These are phyloP conservation scores for Phaeosphaeriaceae sp. DNA, from an alignment of 2,329 filamentous ascomycete species.

Conservation along the genomic window DNA sequence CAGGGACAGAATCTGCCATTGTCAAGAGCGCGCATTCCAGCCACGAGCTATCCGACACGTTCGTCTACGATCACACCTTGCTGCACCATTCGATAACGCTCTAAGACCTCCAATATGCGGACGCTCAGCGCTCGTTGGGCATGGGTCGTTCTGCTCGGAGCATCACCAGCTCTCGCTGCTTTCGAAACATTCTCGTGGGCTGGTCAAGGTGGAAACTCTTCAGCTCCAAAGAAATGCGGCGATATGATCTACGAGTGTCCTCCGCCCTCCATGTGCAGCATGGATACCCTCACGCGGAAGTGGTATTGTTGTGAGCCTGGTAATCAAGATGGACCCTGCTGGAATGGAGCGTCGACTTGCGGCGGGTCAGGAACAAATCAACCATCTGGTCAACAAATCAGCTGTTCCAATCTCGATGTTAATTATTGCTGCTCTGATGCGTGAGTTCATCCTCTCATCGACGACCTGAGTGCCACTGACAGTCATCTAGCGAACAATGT, in stretches of 20 bases:
- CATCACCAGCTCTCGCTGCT: constrained; percentile 4
- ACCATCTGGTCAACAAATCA: constrained; percentile 4
- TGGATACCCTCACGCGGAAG: constrained; percentile 12
- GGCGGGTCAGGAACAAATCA: constrained; percentile 8
- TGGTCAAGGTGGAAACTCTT: constrained; percentile 1
- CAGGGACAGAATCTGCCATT: no score
- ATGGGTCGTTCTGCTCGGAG: constrained; percentile 2
- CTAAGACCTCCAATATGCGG: background rate
- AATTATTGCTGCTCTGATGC: constrained; percentile 8
- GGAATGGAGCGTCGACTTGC: constrained; percentile 12
- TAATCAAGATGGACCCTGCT: constrained; percentile 21
- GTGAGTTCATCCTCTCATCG: background rate
- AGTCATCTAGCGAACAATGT: constrained; percentile 11
- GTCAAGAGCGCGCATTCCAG: no score
- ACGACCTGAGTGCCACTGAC: constrained; percentile 5
- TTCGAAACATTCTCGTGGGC: constrained; percentile 6
- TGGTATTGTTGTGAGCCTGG: constrained; percentile 29
- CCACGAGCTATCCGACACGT: background rate
- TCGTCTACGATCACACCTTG: background rate
- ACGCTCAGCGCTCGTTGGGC: background rate
- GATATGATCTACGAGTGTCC: constrained; percentile 15
- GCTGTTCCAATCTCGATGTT: background rate
- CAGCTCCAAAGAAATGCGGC: constrained; percentile 1
- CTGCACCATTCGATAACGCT: background rate
- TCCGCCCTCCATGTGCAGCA: constrained; percentile 20